Percentiles rank a stretch among this genome's conserved stretches.
Evolutionary conservation across 306 rosid species (phyloP).

Genomic region (Malus asiatica): DNA sequence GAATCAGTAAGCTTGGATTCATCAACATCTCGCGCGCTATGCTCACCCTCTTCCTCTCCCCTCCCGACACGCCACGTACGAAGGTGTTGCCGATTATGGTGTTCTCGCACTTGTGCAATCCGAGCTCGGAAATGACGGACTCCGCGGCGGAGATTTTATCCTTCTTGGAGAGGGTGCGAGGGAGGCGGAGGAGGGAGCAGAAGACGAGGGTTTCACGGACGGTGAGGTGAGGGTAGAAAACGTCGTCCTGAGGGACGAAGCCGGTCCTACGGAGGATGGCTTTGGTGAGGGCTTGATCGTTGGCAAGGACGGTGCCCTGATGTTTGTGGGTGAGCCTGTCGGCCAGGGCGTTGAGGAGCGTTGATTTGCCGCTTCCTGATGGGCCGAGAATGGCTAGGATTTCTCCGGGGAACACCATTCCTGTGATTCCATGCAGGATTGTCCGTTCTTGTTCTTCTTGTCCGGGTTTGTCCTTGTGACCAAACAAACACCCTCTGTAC

Average conservation of each 20-base stretch:
- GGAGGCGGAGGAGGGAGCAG: slow-evolving; percentile 80
- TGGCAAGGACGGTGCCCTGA: slow-evolving; percentile 51
- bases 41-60: slow-evolving; percentile 82
- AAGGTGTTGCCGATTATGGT: slow-evolving; percentile 74
- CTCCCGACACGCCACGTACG: slow-evolving; percentile 81
- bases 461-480: background rate
- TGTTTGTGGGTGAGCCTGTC: slow-evolving; percentile 47
- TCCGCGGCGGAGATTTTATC: slow-evolving; percentile 53
- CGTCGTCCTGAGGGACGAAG: slow-evolving; percentile 74
- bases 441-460: slow-evolving; percentile 32
- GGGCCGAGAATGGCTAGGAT: slow-evolving; percentile 82
- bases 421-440: slow-evolving; percentile 57
- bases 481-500: slow-evolving; percentile 2
- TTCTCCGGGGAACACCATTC: slow-evolving; percentile 73
- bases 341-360: slow-evolving; percentile 64
- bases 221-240: slow-evolving; percentile 74
- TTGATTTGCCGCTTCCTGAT: slow-evolving; percentile 85
- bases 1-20: slow-evolving; percentile 56
- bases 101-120: slow-evolving; percentile 58
- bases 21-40: slow-evolving; percentile 80
- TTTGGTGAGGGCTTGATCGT: slow-evolving; percentile 37
- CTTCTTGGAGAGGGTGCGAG: slow-evolving; percentile 11
- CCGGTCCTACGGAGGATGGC: slow-evolving; percentile 57
- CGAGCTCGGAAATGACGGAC: slow-evolving; percentile 56
- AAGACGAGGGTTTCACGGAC: slow-evolving; percentile 71